Conservation (phyloP, 176 grass and related monocot species). For the Oryza longistaminata region DNA sequence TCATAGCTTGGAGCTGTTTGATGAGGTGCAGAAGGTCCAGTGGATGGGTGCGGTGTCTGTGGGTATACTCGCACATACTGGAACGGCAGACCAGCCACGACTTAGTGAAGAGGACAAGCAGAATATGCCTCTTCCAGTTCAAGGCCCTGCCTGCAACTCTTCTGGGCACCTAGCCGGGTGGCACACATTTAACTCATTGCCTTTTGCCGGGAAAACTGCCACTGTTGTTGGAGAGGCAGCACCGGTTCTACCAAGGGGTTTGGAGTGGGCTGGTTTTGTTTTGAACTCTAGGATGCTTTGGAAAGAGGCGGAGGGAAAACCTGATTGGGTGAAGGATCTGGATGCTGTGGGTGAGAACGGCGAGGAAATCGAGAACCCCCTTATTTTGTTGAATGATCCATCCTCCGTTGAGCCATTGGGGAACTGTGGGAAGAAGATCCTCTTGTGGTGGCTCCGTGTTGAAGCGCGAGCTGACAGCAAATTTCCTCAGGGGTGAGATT, state of each 20-base stretch:
- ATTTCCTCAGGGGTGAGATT: constrained; percentile 81
- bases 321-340: constrained; percentile 94
- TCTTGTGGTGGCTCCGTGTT: constrained; percentile 94
- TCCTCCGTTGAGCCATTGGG: constrained; percentile 86
- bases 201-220: constrained; percentile 59
- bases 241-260: constrained; percentile 60
- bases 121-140: constrained; percentile 72
- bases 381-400: constrained; percentile 75
- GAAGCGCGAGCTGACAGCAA: constrained; percentile 95
- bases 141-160: constrained; percentile 91
- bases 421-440: constrained; percentile 87
- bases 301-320: constrained; percentile 86
- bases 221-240: constrained; percentile 64
- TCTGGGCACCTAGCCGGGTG: constrained; percentile 73
- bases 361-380: constrained; percentile 79
- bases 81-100: constrained; percentile 33
- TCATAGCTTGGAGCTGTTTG: constrained; percentile 96
- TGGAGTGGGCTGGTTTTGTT: constrained; percentile 96
- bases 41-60: constrained; percentile 88
- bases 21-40: constrained; percentile 96
- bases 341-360: constrained; percentile 83
- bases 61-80: constrained; percentile 81
- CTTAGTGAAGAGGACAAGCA: constrained; percentile 73
- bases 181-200: constrained; percentile 79
- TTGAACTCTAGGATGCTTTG: constrained; percentile 87